These are phyloP conservation scores for Botrytis porri DNA, from an alignment of 2,329 filamentous ascomycete species.

Conservation along the genomic window DNA sequence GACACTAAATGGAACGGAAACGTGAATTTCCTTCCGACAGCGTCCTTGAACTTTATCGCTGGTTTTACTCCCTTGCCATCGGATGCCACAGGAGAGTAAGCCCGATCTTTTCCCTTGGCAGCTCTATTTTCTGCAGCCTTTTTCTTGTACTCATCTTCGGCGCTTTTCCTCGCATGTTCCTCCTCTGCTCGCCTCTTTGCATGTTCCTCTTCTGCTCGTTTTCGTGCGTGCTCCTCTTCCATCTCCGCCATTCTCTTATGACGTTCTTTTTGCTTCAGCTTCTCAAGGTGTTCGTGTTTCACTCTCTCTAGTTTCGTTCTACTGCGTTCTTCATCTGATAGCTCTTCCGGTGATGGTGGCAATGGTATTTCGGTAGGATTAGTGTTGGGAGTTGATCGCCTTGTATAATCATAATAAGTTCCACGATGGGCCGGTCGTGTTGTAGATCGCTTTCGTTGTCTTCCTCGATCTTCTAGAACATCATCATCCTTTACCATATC, in stretches of 20 bases:
- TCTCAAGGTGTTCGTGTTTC: neutral
- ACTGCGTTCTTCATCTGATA: neutral
- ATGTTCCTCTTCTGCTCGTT: neutral
- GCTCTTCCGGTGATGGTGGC: neutral
- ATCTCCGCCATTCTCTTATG: neutral
- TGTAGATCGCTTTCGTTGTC: neutral
- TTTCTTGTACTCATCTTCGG: neutral
- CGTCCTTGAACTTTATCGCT: constrained; percentile 73
- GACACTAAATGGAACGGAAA: constrained; percentile 85
- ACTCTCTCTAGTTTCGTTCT: neutral
- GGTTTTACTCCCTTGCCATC: neutral
- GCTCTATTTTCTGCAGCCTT: neutral
- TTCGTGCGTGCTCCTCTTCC: neutral
- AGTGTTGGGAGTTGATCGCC: neutral
- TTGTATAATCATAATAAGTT: neutral
- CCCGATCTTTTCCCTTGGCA: neutral
- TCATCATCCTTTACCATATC: neutral
- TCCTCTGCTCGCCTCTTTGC: neutral
- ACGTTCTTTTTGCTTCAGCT: neutral
- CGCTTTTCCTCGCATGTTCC: neutral
- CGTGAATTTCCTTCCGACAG: constrained; percentile 84
- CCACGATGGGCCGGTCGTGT: neutral
- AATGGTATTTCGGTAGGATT: neutral
- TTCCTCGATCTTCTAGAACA: neutral
- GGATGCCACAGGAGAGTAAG: neutral